Percentiles rank a stretch among this genome's conserved stretches.
These are phyloP conservation scores for Annulohypoxylon stygium DNA, from an alignment of 495 filamentous ascomycete species.

Conservation along the genomic window DNA sequence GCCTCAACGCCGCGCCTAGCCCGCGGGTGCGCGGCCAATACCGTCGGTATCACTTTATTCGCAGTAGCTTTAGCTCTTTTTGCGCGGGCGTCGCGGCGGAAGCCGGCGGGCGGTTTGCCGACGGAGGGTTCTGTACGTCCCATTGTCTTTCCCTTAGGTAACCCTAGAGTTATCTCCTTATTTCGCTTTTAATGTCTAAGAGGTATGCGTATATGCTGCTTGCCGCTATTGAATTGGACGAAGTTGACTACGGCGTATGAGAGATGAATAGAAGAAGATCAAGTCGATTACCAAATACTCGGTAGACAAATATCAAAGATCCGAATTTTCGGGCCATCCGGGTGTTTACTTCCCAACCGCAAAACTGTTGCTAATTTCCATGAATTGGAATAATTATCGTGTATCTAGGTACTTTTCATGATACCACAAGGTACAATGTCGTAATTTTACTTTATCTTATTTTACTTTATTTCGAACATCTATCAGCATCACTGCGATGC, in stretches of 20 bases:
- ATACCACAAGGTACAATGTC: not conserved
- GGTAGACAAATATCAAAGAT: not conserved
- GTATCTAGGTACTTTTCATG: not conserved
- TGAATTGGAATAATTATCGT: no score
- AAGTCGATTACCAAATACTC: not conserved
- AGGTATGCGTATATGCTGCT: not conserved
- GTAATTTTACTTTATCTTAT: conserved; percentile 5
- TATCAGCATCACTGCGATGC: not conserved
- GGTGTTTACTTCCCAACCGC: conserved; percentile 5
- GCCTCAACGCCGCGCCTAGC: conserved; percentile 63
- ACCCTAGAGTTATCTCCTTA: no score
- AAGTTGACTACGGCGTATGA: no score
- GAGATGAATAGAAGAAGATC: not conserved
- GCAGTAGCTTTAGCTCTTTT: conserved; percentile 65
- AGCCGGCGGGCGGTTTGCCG: conserved; percentile 44
- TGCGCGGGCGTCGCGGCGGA: conserved; percentile 57
- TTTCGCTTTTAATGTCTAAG: no score
- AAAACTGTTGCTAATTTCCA: no score
- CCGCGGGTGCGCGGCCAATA: conserved; percentile 61
- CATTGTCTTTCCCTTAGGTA: conserved; percentile 25
- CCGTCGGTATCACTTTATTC: conserved; percentile 64
- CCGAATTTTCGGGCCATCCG: conserved; percentile 10
- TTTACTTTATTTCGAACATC: conserved; percentile 12
- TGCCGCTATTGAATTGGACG: not conserved
- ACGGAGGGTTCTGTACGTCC: conserved; percentile 50